These are phyloP conservation scores for Chamaecyparis obtusa DNA, from an alignment of 75 land plant genomes.

Conservation along the genomic window DNA sequence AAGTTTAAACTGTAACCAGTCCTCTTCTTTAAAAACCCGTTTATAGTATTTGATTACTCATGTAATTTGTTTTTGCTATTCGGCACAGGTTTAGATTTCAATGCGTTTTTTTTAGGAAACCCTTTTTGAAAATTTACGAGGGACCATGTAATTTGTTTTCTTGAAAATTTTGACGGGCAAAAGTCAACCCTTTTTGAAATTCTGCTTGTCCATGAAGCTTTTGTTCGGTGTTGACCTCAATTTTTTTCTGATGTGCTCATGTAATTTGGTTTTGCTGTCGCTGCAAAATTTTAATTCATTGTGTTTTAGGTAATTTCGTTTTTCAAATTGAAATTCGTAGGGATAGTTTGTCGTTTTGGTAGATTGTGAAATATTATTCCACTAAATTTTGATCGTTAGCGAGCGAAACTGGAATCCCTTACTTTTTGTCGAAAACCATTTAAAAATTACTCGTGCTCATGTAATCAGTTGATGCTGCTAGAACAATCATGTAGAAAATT, in stretches of 20 bases:
- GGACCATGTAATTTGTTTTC: background rate
- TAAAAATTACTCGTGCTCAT: too few relatives aligned
- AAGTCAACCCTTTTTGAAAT: background rate
- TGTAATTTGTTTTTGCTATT: background rate
- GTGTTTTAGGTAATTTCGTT: background rate
- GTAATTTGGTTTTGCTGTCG: background rate
- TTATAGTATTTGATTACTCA: background rate
- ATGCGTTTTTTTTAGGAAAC: background rate
- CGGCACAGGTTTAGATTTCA: too few relatives aligned
- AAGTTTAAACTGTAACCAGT: background rate
- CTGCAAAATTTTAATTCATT: background rate
- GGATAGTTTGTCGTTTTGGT: background rate
- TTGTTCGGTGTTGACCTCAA: too few relatives aligned
- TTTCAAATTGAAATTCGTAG: background rate
- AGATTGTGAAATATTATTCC: background rate
- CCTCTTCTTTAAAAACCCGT: background rate
- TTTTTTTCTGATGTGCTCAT: background rate
- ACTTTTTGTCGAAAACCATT: background rate
- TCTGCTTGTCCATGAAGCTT: background rate
- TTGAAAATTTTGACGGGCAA: background rate
- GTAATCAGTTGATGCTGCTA: background rate
- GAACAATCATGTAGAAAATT: too few relatives aligned
- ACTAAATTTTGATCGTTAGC: background rate
- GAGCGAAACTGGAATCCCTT: background rate
- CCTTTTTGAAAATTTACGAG: conserved; percentile 90